A percentile compares a stretch with the other conserved stretches of the same genome.
Conservation (phyloP, 2,329 filamentous ascomycete species). For the Diplocarpon rosae region DNA sequence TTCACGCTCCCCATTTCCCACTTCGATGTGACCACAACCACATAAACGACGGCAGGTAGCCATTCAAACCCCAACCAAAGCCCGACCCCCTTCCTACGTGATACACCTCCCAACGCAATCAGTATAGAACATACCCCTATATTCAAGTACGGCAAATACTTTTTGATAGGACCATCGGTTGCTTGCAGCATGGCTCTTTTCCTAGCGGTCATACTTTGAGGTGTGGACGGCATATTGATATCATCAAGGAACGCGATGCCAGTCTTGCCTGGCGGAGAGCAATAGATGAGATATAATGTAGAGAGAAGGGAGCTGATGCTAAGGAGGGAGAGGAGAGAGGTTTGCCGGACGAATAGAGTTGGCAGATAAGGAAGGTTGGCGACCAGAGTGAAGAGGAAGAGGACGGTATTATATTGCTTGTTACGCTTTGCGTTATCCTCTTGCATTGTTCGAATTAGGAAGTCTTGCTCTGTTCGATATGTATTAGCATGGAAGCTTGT, state of each 20-base stretch:
- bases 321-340: conserved; percentile 36
- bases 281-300: conserved; percentile 50
- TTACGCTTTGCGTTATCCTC: conserved; percentile 46
- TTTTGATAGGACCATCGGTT: conserved; percentile 38
- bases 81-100: conserved; percentile 23
- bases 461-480: conserved; percentile 46
- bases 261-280: conserved; percentile 42
- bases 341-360: conserved; percentile 31
- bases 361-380: conserved; percentile 45
- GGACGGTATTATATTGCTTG: conserved; percentile 43
- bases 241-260: conserved; percentile 41
- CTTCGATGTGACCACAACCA: conserved; percentile 49
- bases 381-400: conserved; percentile 49
- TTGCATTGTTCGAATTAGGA: conserved; percentile 45
- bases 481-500: conserved; percentile 16
- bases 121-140: conserved; percentile 43
- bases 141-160: conserved; percentile 51
- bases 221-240: conserved; percentile 23
- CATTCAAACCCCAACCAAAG: conserved; percentile 35
- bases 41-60: conserved; percentile 48
- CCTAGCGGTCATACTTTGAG: background rate
- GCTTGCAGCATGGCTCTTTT: background rate
- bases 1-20: conserved; percentile 58
- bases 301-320: conserved; percentile 51
- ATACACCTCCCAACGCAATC: conserved; percentile 33